Base-by-base conservation (phyloP, 805 yeast species). In the Ogataea thermomethanolica region DNA sequence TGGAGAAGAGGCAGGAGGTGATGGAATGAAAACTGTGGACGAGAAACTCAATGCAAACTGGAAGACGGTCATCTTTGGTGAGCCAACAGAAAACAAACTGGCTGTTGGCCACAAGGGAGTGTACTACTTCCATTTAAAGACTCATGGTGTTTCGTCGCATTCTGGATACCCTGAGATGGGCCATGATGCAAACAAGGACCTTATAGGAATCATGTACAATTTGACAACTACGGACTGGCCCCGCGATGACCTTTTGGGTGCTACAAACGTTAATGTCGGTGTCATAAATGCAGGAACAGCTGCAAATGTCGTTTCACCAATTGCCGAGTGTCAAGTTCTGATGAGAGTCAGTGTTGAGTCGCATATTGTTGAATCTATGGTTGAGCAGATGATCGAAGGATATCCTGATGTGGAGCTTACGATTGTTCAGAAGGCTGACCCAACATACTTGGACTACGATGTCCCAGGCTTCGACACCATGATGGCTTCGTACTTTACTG, bases 101-200 rank as follows among this genome's bases (percentile, higher is more conserved):
- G 86, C 84, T 10, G 74, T 73, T 5, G 89, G 88, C 9, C 90
- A 82, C 54, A 82, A 82, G 58, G 87, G 87, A 11, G 62, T 69
- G 26, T 73, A 65, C 31, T 49, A 62, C 37, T 70, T 73, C 25
- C 54, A 64, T 5, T 44, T 78, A 20, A 44, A 56, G 12, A 76
- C 71, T n/a, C 49, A 54, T n/a, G 88, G 87, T 3, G 66, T 69
- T 39, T 74, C 85, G 2, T 64, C 78, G 4, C 89, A 82, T 54
- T 75, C 82, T 2, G 87, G 87, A 1, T 80, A 81, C 57, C 90
- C 90, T 7, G 74, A 81, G 34, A 63, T 78, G 28, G 89, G 89
- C 3, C 58, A 79, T 39, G 77, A 76, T 44, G 85, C 89, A 3
- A 73, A 76, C 36, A 74, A 72, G 37, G 73, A 73, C 41, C 56